A percentile compares a stretch with the other conserved stretches of the same genome.
Evolutionary conservation across 2,329 filamentous ascomycete species (phyloP).

Genomic region (Hymenotorrendiella dingleyae): DNA sequence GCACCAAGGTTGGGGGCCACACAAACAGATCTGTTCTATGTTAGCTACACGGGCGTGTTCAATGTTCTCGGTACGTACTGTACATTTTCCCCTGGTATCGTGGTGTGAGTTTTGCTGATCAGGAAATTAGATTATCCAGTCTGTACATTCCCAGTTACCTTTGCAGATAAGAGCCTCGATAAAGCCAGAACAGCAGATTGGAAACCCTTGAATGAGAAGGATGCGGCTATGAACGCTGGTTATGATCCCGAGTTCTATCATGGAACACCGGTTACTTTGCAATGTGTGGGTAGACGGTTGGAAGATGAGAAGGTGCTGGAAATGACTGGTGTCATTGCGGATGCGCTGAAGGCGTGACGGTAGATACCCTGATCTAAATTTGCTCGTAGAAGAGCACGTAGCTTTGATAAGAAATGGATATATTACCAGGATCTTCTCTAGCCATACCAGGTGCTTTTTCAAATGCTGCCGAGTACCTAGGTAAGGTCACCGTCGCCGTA

Average conservation of each 20-base stretch:
- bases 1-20: conserved; percentile 30
- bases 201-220: conserved; percentile 26
- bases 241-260: conserved; percentile 30
- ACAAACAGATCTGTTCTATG: conserved; percentile 23
- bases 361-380: no score
- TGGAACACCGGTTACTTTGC: conserved; percentile 26
- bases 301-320: conserved; percentile 33
- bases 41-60: conserved; percentile 28
- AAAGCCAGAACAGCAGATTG: conserved; percentile 14
- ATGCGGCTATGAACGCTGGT: conserved; percentile 25
- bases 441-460: no score
- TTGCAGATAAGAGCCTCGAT: conserved; percentile 36
- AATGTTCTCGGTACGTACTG: conserved; percentile 28
- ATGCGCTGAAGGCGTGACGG: conserved; percentile 28
- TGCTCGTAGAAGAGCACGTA: no score
- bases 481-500: no score
- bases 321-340: conserved; percentile 33
- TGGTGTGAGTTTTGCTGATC: not conserved
- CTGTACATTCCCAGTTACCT: conserved; percentile 39
- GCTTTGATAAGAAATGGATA: no score
- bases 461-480: no score
- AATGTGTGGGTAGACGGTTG: conserved; percentile 27
- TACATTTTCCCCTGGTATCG: not conserved
- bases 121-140: conserved; percentile 26
- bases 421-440: no score